phyloP scores from a whole-genome alignment of 2,329 filamentous ascomycete genomes.

The Alternaria postmessia region DNA sequence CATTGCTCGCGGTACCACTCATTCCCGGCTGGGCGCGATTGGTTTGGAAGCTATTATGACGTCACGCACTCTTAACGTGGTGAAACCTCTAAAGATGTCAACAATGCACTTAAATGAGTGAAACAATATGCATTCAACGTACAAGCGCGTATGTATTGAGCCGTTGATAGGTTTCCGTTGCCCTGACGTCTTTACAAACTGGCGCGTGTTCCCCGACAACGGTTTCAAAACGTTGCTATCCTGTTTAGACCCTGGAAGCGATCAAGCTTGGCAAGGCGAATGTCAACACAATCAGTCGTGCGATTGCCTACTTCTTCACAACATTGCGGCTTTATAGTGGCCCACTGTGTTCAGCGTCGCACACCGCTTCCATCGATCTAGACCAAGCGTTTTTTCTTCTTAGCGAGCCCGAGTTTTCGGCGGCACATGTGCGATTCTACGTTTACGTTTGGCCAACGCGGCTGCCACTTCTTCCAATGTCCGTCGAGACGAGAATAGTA shows the following conservation, averaged over 20 bases:
- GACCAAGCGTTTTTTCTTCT: conserved; percentile 10
- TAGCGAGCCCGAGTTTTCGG: conserved; percentile 12
- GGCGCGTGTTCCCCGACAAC: neutral
- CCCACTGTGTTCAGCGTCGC: neutral
- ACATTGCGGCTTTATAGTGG: conserved; percentile 8
- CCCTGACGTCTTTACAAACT: neutral
- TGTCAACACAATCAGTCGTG: conserved; percentile 13
- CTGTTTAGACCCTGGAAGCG: conserved; percentile 41
- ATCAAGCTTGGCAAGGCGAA: conserved; percentile 40
- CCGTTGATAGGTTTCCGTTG: neutral
- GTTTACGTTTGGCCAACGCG: conserved; percentile 47
- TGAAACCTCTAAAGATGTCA: neutral
- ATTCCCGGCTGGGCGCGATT: conserved; percentile 38
- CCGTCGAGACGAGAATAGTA: conserved; percentile 40
- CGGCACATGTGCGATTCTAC: conserved; percentile 43
- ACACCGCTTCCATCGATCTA: conserved; percentile 10
- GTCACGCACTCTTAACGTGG: conserved; percentile 26
- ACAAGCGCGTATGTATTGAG: neutral
- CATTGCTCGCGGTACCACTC: conserved; percentile 31
- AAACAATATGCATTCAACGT: neutral
- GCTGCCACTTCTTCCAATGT: conserved; percentile 46
- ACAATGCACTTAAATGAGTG: neutral
- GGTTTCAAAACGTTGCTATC: conserved; percentile 24
- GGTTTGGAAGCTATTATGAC: conserved; percentile 35
- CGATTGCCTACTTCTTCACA: conserved; percentile 12